These are phyloP conservation scores for Herpetospermum pedunculosum DNA, from an alignment of 306 rosid species.

Conservation along the genomic window DNA sequence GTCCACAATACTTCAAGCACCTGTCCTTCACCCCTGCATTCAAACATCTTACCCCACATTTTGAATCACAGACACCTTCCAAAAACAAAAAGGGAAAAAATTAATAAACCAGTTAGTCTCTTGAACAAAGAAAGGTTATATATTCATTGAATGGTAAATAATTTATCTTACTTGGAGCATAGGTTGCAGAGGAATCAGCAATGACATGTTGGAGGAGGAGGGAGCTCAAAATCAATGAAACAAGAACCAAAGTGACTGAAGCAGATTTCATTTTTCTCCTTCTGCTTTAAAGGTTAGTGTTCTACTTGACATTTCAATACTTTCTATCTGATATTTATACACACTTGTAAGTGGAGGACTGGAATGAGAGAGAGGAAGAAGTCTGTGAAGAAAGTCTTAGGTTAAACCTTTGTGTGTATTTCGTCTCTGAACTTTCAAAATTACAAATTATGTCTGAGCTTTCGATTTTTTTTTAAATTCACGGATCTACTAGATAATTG, in stretches of 20 bases:
- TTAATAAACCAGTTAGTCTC: not conserved
- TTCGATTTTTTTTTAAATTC: too few species aligned
- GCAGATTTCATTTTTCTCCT: slow-evolving; percentile 6
- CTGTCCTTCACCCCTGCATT: slow-evolving; percentile 20
- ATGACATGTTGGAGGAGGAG: slow-evolving; percentile 4
- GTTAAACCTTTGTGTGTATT: too few species aligned
- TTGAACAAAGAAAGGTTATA: not conserved
- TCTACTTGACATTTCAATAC: not conserved
- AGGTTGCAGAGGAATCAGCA: slow-evolving; percentile 7
- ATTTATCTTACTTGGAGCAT: slow-evolving; percentile 2
- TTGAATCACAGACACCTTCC: slow-evolving; percentile 10
- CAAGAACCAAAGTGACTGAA: not conserved
- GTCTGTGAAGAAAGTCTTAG: not conserved
- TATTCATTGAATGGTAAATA: not conserved
- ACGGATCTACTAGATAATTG: too few species aligned
- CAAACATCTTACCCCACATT: slow-evolving; percentile 18
- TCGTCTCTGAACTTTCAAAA: too few species aligned
- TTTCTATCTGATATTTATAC: not conserved
- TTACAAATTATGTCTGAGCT: too few species aligned
- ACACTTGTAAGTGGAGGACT: not conserved
- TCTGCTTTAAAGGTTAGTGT: not conserved
- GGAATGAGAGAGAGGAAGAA: not conserved
- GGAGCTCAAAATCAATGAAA: slow-evolving; percentile 10
- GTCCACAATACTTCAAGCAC: slow-evolving; percentile 21
- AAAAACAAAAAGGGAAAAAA: not conserved